phyloP scores from a whole-genome alignment of 2,329 filamentous ascomycete species.

The Sclerotinia trifoliorum region DNA sequence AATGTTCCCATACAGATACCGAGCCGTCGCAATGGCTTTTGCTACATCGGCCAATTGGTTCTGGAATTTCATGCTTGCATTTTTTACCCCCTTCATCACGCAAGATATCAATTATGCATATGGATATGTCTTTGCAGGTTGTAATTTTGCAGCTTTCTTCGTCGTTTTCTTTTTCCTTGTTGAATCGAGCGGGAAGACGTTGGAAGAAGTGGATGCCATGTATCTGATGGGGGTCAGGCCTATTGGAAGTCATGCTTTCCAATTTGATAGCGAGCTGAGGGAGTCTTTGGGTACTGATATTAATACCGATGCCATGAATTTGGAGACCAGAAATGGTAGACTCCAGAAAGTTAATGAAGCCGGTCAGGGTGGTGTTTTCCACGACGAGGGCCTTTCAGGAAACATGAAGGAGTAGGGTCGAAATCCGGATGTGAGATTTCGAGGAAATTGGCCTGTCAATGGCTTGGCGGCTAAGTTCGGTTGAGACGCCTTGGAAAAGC shows the following conservation, averaged over 20 bases:
- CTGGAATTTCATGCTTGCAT: constrained; percentile 72
- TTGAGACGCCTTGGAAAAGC: neutral
- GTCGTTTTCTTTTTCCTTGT: constrained; percentile 77
- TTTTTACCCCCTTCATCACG: constrained; percentile 80
- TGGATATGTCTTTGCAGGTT: constrained; percentile 74
- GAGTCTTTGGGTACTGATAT: constrained; percentile 4
- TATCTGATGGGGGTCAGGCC: constrained; percentile 42
- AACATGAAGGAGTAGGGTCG: neutral
- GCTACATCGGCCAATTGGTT: constrained; percentile 63
- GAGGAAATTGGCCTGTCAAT: no score
- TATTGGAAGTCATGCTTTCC: constrained; percentile 23
- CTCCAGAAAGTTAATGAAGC: constrained; percentile 13
- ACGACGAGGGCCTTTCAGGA: constrained; percentile 6
- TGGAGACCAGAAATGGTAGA: constrained; percentile 17
- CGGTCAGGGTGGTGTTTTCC: constrained; percentile 14
- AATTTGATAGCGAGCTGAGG: neutral
- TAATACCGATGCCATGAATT: constrained; percentile 16
- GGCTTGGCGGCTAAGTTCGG: neutral
- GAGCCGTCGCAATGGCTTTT: constrained; percentile 59
- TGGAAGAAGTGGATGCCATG: constrained; percentile 36
- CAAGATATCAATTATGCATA: constrained; percentile 66
- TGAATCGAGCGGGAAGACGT: constrained; percentile 51
- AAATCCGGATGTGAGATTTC: no score
- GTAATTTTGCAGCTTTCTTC: constrained; percentile 61
- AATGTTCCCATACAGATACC: constrained; percentile 63